Conservation (phyloP, 805 yeast genomes). For the Wickerhamomyces rabaulensis region DNA sequence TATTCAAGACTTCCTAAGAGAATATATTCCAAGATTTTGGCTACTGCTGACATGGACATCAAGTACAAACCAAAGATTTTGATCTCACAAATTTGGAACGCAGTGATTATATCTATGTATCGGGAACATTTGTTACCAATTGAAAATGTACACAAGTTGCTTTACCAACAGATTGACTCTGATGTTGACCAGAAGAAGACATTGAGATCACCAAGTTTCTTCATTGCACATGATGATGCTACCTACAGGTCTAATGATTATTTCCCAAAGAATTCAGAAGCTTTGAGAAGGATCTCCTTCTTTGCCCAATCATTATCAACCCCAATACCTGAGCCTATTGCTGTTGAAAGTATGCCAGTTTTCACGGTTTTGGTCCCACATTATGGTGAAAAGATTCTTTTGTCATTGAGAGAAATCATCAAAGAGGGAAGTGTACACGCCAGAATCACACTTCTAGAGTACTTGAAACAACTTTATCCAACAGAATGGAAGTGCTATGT, state of each 20-base stretch:
- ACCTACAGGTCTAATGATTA: slow-evolving; percentile 54
- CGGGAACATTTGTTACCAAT: slow-evolving; percentile 71
- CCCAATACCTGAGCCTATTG: slow-evolving; percentile 69
- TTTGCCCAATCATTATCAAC: slow-evolving; percentile 89
- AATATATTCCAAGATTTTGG: slow-evolving; percentile 63
- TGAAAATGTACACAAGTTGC: slow-evolving; percentile 63
- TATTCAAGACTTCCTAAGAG: slow-evolving; percentile 73
- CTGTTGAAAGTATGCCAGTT: slow-evolving; percentile 69
- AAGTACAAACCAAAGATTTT: slow-evolving; percentile 44
- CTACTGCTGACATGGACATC: slow-evolving; percentile 32
- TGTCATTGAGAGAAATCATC: slow-evolving; percentile 73
- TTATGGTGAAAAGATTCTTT: slow-evolving; percentile 73
- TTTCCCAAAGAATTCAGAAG: slow-evolving; percentile 63
- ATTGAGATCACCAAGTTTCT: slow-evolving; percentile 69
- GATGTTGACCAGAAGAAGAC: slow-evolving; percentile 34
- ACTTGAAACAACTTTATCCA: slow-evolving; percentile 65
- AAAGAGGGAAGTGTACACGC: slow-evolving; percentile 54
- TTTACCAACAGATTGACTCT: slow-evolving; percentile 38
- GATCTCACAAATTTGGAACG: slow-evolving; percentile 76
- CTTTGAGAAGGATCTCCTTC: slow-evolving; percentile 75
- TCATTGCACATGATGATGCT: slow-evolving; percentile 79
- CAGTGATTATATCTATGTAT: slow-evolving; percentile 77
- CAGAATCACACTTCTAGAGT: slow-evolving; percentile 80
- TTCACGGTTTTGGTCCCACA: slow-evolving; percentile 87
- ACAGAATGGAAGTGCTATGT: slow-evolving; percentile 82